Evolutionary conservation across 1,139 yeast species (phyloP).

Genomic region (Geotrichum restrictum): DNA sequence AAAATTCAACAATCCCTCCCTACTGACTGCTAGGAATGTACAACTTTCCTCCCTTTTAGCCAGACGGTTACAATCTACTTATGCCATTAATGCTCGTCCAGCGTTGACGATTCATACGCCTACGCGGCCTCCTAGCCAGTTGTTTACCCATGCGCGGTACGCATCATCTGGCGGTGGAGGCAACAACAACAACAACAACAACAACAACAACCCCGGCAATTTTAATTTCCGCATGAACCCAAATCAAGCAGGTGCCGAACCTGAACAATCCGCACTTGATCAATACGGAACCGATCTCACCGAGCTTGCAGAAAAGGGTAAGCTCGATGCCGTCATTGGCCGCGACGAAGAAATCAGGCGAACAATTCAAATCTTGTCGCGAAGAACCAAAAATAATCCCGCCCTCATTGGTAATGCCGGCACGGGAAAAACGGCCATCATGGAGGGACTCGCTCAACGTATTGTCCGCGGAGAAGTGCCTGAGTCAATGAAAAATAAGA

Average conservation of each 20-base stretch:
- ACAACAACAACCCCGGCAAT: constrained; percentile 10
- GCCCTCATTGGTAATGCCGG: constrained; percentile 94
- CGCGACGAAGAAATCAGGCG: constrained; percentile 92
- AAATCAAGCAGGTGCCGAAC: constrained; percentile 38
- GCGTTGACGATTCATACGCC: neutral
- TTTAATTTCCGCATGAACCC: constrained; percentile 22
- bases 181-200: neutral
- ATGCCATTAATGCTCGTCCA: neutral
- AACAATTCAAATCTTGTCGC: constrained; percentile 83
- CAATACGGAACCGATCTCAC: constrained; percentile 83
- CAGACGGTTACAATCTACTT: neutral
- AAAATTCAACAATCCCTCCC: neutral
- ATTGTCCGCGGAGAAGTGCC: constrained; percentile 91
- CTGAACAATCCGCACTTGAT: constrained; percentile 72
- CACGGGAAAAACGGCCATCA: constrained; percentile 93
- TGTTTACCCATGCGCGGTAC: constrained; percentile 1
- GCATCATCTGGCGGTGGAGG: constrained; percentile 13
- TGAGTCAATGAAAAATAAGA: constrained; percentile 81
- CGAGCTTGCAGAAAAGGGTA: constrained; percentile 80
- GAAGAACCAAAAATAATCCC: constrained; percentile 93
- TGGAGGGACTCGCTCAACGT: constrained; percentile 94
- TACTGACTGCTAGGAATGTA: neutral
- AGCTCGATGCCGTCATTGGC: constrained; percentile 94
- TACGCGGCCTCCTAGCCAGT: neutral
- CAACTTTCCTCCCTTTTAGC: neutral